Base-by-base conservation (phyloP, 495 filamentous ascomycete species). In the Aspergillus haitiensis region DNA sequence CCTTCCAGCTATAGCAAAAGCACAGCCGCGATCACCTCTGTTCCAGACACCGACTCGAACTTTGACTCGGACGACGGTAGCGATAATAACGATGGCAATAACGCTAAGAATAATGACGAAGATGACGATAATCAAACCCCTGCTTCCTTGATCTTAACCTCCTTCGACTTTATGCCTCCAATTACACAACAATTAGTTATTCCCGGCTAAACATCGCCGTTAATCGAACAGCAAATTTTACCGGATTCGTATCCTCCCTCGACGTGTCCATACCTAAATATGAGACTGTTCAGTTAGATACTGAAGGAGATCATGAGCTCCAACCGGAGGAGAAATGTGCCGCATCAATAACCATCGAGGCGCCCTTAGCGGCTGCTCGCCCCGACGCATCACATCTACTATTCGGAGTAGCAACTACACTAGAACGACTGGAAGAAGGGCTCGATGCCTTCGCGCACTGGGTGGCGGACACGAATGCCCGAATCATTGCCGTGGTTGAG, bases 381-480 rank as follows among this genome's bases (percentile, higher is more conserved):
- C 62, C 62, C 44, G 76, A 84, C 66, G 82, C 80, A 10, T 83
- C 82, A 8, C 67, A 77, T 53, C 71, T 87, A 44, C 67, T 83
- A 34, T 84, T 87, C 62, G 86, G 85, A 56, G 79, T 89, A 0
- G 81, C 85, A 0, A 87, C 85, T 11, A 78, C 78, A 5, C 73
- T 84, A 46, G 70, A 75, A 1, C 75, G 85, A 42, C 68, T 90
- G 44, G 71, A 81, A 39, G 74, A 79, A 16, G 85, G 82, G 2
- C 74, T 87, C 7, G 70, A 78, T 15, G 74, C 77, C 27, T 82
- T 89, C 36, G 64, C 75, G 6, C 84, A 87, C 65, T 89, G 86
- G 87, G 80, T 86, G 0, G 73, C 79, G 0, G 73, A 78, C 15
- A 83, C 83, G 1, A 73, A 74, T 4, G 78, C 82, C 1, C 78